phyloP scores from a whole-genome alignment of 2,329 filamentous ascomycete species.

The Metarhizium anisopliae region DNA sequence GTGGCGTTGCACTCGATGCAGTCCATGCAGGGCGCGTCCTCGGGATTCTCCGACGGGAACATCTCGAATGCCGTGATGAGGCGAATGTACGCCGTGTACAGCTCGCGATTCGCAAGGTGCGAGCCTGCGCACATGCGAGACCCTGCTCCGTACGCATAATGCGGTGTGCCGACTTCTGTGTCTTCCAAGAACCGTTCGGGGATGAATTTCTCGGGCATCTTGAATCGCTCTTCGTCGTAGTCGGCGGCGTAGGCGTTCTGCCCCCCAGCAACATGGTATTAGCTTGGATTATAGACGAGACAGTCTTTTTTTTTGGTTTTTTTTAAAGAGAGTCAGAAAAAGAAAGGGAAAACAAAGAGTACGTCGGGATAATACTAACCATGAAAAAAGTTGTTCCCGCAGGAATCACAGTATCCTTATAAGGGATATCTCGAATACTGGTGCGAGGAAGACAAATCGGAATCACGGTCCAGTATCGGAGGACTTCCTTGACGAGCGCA shows the following conservation, averaged over 20 bases:
- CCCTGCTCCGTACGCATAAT: constrained; percentile 55
- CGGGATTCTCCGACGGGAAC: constrained; percentile 32
- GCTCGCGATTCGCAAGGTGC: constrained; percentile 54
- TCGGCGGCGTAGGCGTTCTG: constrained; percentile 66
- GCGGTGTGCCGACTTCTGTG: constrained; percentile 45
- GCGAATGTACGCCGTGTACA: constrained; percentile 51
- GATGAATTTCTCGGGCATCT: constrained; percentile 51
- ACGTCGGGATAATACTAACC: constrained; percentile 26
- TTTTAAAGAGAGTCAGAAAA: too few species aligned
- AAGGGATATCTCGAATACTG: constrained; percentile 63
- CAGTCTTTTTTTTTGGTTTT: too few species aligned
- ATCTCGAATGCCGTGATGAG: constrained; percentile 51
- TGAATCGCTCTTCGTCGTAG: constrained; percentile 62
- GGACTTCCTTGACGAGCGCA: constrained; percentile 67
- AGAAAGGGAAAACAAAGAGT: not conserved
- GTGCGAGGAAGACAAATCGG: constrained; percentile 68
- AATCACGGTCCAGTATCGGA: constrained; percentile 73
- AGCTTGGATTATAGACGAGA: not conserved
- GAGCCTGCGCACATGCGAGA: constrained; percentile 55
- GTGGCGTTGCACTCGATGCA: constrained; percentile 47
- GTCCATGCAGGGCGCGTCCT: constrained; percentile 44
- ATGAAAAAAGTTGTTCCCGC: constrained; percentile 74
- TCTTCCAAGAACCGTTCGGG: constrained; percentile 61
- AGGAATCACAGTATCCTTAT: constrained; percentile 58
- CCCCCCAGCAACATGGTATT: not conserved